phyloP scores from a whole-genome alignment of 148 eudicot species.

The Cornus controversa region DNA sequence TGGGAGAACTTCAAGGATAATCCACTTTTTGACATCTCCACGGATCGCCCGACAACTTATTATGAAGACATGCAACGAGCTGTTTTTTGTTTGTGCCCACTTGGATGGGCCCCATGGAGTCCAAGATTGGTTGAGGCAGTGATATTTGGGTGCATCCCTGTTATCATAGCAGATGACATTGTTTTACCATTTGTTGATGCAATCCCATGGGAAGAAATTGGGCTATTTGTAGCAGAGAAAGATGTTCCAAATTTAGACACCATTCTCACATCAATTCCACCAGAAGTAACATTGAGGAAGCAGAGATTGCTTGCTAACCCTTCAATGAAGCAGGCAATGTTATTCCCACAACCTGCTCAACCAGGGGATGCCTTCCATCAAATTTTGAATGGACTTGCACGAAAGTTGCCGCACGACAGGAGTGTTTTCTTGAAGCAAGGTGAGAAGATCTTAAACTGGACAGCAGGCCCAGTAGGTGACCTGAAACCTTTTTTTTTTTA shows the following conservation, averaged over 20 bases:
- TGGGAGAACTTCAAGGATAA: conserved; percentile 99
- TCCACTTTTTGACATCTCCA: conserved; percentile 97
- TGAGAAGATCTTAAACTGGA: conserved; percentile 84
- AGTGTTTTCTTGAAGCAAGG: conserved; percentile 61
- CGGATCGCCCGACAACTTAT: conserved; percentile 95
- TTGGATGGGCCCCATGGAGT: conserved; percentile 99
- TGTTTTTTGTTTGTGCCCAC: conserved; percentile 89
- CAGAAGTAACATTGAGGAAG: conserved; percentile 84
- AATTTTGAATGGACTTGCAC: conserved; percentile 92
- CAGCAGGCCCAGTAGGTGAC: conserved; percentile 91
- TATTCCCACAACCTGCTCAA: conserved; percentile 96
- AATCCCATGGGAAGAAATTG: conserved; percentile 98
- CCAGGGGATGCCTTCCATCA: conserved; percentile 96
- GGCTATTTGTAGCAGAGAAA: conserved; percentile 82
- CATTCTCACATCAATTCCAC: conserved; percentile 78
- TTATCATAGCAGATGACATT: conserved; percentile 93
- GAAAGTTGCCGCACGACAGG: conserved; percentile 76
- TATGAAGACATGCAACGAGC: conserved; percentile 99
- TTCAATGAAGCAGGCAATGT: conserved; percentile 96
- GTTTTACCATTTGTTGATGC: conserved; percentile 98
- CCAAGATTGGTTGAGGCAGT: conserved; percentile 97
- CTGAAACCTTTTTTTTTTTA: too few species aligned
- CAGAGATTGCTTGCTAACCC: conserved; percentile 95
- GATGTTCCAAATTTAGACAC: conserved; percentile 90
- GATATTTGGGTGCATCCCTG: conserved; percentile 95